Evolutionary conservation across 2,329 filamentous ascomycete species (phyloP), one percentile per base, ranked within the genome.

Genomic region (Chaetomiaceae sp.): DNA sequence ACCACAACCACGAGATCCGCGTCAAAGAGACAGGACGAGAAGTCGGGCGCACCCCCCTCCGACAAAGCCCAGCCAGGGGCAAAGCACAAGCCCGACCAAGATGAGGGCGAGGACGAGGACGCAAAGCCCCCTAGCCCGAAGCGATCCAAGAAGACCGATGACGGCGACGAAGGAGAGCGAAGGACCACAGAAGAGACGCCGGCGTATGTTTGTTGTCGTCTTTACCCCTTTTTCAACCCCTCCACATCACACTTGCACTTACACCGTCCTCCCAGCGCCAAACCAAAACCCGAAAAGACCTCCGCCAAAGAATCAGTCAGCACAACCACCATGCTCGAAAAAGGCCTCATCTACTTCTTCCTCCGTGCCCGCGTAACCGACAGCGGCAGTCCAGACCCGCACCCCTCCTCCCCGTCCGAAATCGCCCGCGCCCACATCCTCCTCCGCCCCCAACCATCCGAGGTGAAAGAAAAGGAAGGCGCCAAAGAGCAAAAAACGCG

Each of bases 331-430:
- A 82, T 95, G 20, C 75, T 95, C 2, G 90, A 96, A 63, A 95
- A 93, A 62, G 90, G 90, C 3, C 79, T 93, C 60, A 83, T 96
- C 59, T 95, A 95, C 73, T 95, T 95, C 76, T 95, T 95, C 73
- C 85, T 86, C 61, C 84, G 90, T 16, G 82, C 83, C 7, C 83
- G 89, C 12, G 87, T 96, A n/a, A n/a, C n/a, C 33, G 81, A 82
- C 44, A 76, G 87, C 21, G n/a, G n/a, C n/a, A n/a, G n/a, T n/a
- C n/a, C n/a, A n/a, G 80, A 89, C 4, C 76, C 87, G 6, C 25
- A 27, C 25, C 84, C 89, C 0, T 76, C 84, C 16, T 76, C 78
- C 40, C 74, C 92, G 1, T 70, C 78, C 35, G 89, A 96, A 46
- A 78, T 95, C 43, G 82, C 86, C 37, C 84, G 89, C 43, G 89